phyloP scores from a whole-genome alignment of 306 rosid species.

The Vigna mungo region DNA sequence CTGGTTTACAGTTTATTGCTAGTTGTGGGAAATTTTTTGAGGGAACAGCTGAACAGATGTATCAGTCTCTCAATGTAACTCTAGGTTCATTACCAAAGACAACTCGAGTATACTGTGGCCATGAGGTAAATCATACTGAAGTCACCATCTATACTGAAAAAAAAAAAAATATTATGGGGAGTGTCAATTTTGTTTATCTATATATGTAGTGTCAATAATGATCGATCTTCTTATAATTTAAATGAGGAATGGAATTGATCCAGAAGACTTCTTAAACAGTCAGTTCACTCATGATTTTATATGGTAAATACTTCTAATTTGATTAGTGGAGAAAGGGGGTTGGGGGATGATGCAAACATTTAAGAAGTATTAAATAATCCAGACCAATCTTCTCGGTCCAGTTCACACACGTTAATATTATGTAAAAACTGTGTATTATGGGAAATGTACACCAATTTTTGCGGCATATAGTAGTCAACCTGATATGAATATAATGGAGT shows the following conservation, averaged over 20 bases:
- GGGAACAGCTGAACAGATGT: conserved; percentile 98
- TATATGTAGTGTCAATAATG: conserved; percentile 13
- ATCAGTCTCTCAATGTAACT: conserved; percentile 78
- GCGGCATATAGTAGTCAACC: background rate
- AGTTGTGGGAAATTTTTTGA: conserved; percentile 90
- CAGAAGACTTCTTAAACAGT: conserved; percentile 9
- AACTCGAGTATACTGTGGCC: conserved; percentile 88
- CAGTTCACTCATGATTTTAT: background rate
- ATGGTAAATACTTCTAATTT: background rate
- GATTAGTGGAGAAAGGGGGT: background rate
- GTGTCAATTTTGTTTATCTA: background rate
- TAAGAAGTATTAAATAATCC: background rate
- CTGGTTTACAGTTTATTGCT: conserved; percentile 72
- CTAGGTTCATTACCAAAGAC: conserved; percentile 84
- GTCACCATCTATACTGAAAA: conserved; percentile 8
- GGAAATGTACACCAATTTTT: conserved; percentile 1
- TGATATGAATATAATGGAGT: conserved; percentile 5
- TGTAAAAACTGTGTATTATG: background rate
- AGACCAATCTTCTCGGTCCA: background rate
- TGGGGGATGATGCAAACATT: conserved; percentile 3
- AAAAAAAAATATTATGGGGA: background rate
- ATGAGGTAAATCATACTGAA: conserved; percentile 69
- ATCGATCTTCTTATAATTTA: conserved; percentile 2
- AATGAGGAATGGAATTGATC: conserved; percentile 30
- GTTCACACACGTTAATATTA: background rate